Conservation (phyloP, 163 green algal species). For the Scenedesmus sp. region DNA sequence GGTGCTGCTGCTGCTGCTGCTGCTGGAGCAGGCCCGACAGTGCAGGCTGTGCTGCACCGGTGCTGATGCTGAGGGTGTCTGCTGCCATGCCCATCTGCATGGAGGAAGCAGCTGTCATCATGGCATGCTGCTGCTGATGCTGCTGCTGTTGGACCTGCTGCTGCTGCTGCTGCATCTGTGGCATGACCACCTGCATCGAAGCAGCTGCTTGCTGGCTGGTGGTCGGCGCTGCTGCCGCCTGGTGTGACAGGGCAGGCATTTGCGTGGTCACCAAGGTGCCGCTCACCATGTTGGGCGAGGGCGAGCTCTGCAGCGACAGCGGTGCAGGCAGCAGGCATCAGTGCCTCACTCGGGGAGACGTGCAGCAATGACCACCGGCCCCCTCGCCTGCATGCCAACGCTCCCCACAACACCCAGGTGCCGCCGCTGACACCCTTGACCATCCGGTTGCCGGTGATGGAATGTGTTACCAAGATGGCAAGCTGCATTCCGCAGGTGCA, state of each 20-base stretch:
- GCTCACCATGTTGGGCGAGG: slow-evolving; percentile 23
- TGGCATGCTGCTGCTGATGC: slow-evolving; percentile 33
- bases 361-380: too few species aligned
- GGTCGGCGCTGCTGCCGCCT: background rate
- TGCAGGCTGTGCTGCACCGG: slow-evolving; percentile 4
- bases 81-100: slow-evolving; percentile 40
- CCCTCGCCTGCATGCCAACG: background rate
- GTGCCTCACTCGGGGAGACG: too few species aligned
- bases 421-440: too few species aligned
- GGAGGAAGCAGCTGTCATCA: background rate
- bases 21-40: slow-evolving; percentile 25
- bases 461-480: too few species aligned
- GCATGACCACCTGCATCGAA: background rate
- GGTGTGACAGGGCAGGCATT: background rate
- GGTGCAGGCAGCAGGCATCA: too few species aligned
- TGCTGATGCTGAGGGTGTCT: slow-evolving; percentile 13
- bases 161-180: slow-evolving; percentile 11
- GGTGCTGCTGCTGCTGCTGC: too few species aligned
- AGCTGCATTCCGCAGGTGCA: too few species aligned
- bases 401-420: too few species aligned
- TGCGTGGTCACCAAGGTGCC: slow-evolving; percentile 27
- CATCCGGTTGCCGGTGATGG: too few species aligned
- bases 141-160: background rate
- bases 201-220: slow-evolving; percentile 27
- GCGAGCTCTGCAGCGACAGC: background rate